Conservation (phyloP, 2,329 filamentous ascomycete species). For the Colletotrichum sp. region DNA sequence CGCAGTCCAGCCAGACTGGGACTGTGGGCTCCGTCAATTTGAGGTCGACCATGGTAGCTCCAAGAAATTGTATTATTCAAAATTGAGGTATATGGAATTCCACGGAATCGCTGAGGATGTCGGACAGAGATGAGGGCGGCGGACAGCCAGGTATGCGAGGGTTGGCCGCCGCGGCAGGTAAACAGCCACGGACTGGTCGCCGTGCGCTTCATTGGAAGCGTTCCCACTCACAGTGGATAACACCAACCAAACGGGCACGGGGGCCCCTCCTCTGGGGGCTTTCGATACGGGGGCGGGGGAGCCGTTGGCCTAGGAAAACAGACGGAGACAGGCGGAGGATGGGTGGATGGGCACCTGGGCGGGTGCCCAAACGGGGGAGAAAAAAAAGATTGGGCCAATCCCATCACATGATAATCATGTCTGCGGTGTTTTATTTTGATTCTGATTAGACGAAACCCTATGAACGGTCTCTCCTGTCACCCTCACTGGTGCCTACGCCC, state of each 20-base stretch:
- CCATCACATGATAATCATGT: conserved; percentile 1
- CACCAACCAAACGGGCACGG: conserved; percentile 11
- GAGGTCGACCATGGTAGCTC: conserved; percentile 19
- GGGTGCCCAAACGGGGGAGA: not conserved
- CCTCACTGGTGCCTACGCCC: not conserved
- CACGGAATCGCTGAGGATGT: not conserved
- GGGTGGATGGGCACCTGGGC: not conserved
- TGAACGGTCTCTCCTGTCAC: not conserved
- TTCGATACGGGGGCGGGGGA: not conserved
- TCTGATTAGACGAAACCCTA: not conserved
- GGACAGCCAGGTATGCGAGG: not conserved
- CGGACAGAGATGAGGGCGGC: not conserved
- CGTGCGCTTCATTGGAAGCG: conserved; percentile 1
- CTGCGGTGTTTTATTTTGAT: conserved; percentile 1
- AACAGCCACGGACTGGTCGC: conserved; percentile 1
- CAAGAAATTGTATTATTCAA: not conserved
- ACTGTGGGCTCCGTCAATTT: conserved; percentile 33
- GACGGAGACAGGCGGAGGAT: not conserved
- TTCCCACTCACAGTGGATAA: conserved; percentile 19
- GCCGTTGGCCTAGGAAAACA: not conserved
- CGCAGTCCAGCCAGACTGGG: conserved; percentile 66
- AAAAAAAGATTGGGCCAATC: not conserved
- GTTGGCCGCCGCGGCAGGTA: not conserved
- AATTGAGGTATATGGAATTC: not conserved
- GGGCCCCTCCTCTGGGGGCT: conserved; percentile 4